Base-by-base conservation (phyloP, 352 stramenopile genomes). In the Peronospora belbahrii region DNA sequence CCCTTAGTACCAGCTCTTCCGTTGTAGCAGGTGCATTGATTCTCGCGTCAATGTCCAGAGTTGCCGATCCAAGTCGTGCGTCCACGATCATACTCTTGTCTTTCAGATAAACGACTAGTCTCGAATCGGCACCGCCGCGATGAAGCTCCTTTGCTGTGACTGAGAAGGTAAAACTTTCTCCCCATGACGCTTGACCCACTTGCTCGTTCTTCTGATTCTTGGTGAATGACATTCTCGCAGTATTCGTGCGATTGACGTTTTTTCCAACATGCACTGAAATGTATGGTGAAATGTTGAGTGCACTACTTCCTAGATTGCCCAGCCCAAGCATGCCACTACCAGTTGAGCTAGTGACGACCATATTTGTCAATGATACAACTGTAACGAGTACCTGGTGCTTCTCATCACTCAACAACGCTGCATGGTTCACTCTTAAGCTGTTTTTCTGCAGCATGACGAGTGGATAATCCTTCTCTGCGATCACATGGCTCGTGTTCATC, bases 111-210 rank as follows among this genome's bases (percentile, higher is more conserved):
- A 73, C 44, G 9, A 70, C 56, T 36, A 73, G 33, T 20, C 42
- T 49, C 25, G 60, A 67, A 34, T 62, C 56, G n/a, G 51, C 43
- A 18, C 48, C 56, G 15, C 56, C 40, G 14, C 61, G 47, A 15
- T 69, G 64, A 22, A 79, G 56, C 30, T 93, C 74, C 37, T 78
- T 78, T 19, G 68, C 41, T 13, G 59, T 62, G 41, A 82, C 48
- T 19, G 74, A 65, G 42, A 91, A 88, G 27, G 82, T 91, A 20
- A 94, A 87, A 42, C 77, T 85, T 47, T 94, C 79, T 42, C 81
- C 74, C 79, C 80, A 94, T 35, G 72, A 62, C 9, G 72, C 73
- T 17, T 52, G 60, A 9, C 62, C 70, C 4, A 72, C 33, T 28
- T 64, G 54, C 40, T 70, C 67, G 56, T 71, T 85, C 61, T 67